Base-by-base conservation (phyloP, 176 grass and related monocot species). In the Canna indica region DNA sequence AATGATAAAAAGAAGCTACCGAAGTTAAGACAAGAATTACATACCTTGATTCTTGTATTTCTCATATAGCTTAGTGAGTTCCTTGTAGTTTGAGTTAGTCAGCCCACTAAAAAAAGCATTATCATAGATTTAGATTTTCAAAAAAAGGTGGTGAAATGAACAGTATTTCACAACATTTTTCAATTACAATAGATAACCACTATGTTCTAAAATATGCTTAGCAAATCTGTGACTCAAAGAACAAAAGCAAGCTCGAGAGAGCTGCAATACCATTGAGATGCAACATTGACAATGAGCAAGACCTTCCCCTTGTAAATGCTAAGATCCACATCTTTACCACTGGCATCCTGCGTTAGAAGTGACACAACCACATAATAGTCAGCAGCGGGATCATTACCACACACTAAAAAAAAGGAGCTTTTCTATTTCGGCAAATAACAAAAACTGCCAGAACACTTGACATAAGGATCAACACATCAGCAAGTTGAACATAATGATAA, bases 201-300 rank as follows among this genome's bases (percentile, higher is more conserved):
- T n/a, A n/a, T n/a, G n/a, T n/a, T n/a, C n/a, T n/a, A n/a, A n/a
- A 44, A 10, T 44, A 44, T 44, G 41, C 5, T 64, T 33, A 64
- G 29, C 13, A 18, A 14, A 33, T 62, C 26, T 33, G 60, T 42
- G 1, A 39, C 35, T 39, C 20, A 15, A n/a, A 74, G 59, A 14
- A 35, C n/a, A 56, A 29, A 28, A 3, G 75, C 10, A 69, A 50
- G 15, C n/a, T 72, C 14, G 65, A 47, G 7, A 68, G 60, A 67
- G 36, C 67, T 16, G 45, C 35, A 60, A 35, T 87, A 99, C 94
- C 94, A 99, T 65, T 93, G 94, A 28, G 94, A 99, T 68, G 94
- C 94, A 25, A 99, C 94, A 72, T 99, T 99, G 32, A 99, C 94
- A 25, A 93, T 90, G 73, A 99, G 84, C 38, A 99, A 74, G 81